phyloP scores from a whole-genome alignment of 1,284 basidiomycete species.

The Malassezia sp. region DNA sequence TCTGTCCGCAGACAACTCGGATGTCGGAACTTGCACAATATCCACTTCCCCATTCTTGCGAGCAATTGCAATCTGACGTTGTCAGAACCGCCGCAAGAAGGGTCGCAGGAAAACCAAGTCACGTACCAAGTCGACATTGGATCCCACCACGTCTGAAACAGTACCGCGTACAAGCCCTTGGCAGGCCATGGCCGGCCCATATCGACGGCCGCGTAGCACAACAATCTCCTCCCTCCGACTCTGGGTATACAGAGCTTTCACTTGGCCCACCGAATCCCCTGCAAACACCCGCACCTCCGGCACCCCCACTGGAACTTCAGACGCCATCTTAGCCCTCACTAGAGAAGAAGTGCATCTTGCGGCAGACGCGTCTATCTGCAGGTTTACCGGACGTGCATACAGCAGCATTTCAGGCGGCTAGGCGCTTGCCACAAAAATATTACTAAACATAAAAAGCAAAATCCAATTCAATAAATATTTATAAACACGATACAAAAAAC shows the following conservation, averaged over 20 bases:
- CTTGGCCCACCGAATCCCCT: constrained; percentile 11
- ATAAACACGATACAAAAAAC: neutral
- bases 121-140: constrained; percentile 2
- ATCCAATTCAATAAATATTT: neutral
- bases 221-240: constrained; percentile 1
- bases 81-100: too few relatives aligned
- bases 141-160: neutral
- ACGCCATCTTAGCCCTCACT: too few relatives aligned
- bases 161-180: constrained; percentile 5
- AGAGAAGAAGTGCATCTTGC: too few relatives aligned
- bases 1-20: too few relatives aligned
- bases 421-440: too few relatives aligned
- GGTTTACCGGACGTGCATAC: too few relatives aligned
- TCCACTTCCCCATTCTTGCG: constrained; percentile 13
- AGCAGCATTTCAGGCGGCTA: too few relatives aligned
- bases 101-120: neutral
- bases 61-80: constrained; percentile 6
- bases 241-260: constrained; percentile 4
- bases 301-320: too few relatives aligned
- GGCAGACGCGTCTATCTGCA: too few relatives aligned
- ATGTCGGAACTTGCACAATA: neutral
- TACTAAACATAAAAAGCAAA: neutral
- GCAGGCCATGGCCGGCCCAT: constrained; percentile 10
- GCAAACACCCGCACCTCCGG: constrained; percentile 7
- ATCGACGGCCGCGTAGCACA: neutral